Evolutionary conservation across 345 rosid genomes (phyloP).

Genomic region (Odontarrhena argentea): DNA sequence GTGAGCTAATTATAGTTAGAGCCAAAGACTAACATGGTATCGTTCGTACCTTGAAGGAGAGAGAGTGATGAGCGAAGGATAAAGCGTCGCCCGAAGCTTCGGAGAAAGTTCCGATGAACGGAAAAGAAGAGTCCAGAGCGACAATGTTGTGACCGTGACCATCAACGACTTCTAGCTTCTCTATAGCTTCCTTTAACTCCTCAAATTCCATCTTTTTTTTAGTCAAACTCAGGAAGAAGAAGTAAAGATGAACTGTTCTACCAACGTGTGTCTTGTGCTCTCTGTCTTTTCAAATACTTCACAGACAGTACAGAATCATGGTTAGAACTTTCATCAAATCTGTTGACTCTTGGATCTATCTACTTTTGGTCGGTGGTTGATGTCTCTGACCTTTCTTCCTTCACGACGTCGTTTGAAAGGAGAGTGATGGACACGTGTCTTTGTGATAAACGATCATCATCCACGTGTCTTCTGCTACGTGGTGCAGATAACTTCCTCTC

Average conservation of each 20-base stretch:
- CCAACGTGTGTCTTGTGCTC: no score
- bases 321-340: no score
- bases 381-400: neutral
- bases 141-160: constrained; percentile 86
- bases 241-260: neutral
- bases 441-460: neutral
- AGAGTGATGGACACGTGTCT: neutral
- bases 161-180: constrained; percentile 63
- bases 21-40: neutral
- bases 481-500: neutral
- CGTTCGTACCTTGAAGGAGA: constrained; percentile 72
- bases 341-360: neutral
- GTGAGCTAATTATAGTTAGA: no score
- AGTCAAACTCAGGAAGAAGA: constrained; percentile 17
- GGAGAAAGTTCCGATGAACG: constrained; percentile 64
- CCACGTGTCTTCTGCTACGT: constrained; percentile 2
- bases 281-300: no score
- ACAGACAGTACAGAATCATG: no score
- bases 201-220: constrained; percentile 50
- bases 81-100: constrained; percentile 84
- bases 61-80: constrained; percentile 62
- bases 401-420: neutral
- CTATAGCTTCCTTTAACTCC: constrained; percentile 60
- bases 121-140: constrained; percentile 66
- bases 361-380: neutral